Base-by-base conservation (phyloP, 768 basidiomycete genomes). In the Termitomyces bulborhizus region DNA sequence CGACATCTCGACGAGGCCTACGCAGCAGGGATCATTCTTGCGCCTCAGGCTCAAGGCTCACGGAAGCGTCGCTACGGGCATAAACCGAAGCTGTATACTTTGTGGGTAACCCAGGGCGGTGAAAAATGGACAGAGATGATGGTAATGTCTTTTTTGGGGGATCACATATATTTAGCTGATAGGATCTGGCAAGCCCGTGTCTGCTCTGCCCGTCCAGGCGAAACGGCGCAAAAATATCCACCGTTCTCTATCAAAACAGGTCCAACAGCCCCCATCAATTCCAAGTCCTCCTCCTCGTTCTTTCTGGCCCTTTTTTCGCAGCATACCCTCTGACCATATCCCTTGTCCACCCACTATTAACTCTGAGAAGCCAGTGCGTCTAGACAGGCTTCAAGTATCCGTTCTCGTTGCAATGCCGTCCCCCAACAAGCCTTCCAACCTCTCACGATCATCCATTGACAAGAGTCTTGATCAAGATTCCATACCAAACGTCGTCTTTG, bases 391-490 rank as follows among this genome's bases (percentile, higher is more conserved):
- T 21, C 79, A 82, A 60, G 72, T 85, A 11, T 75, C 81, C 16
- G 79, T 84, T 3, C 69, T 85, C 55, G 73, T 85, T 44, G 74
- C 77, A 16, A 84, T 84, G 83, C 83, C 84, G 2, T 68, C 73
- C 16, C 70, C 68, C 9, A 63, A 45, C 45, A 65, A 60, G 16
- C 54, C 63, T 6, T 46, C 55, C 29, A 62, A 61, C 37, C 59
- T 57, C 39, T 67, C 65, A 40, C 59, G 60, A 11, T 54, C 41
- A 24, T 64, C 53, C 53, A 57, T 57, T 55, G 51, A 52, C 27
- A 56, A 57, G 37, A 9, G 16, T 49, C 45, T 60, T n/a, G 47
- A 62, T 27, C 66, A 70, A n/a, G 68, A 64, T 32, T 72, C 72
- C 41, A 64, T 83, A 8, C 81, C 82, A 31, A 74, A 82, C 43